Evolutionary conservation across 2,329 filamentous ascomycete genomes (phyloP), one percentile per base, ranked within the genome.

Genomic region (Beauveria pseudobassiana): DNA sequence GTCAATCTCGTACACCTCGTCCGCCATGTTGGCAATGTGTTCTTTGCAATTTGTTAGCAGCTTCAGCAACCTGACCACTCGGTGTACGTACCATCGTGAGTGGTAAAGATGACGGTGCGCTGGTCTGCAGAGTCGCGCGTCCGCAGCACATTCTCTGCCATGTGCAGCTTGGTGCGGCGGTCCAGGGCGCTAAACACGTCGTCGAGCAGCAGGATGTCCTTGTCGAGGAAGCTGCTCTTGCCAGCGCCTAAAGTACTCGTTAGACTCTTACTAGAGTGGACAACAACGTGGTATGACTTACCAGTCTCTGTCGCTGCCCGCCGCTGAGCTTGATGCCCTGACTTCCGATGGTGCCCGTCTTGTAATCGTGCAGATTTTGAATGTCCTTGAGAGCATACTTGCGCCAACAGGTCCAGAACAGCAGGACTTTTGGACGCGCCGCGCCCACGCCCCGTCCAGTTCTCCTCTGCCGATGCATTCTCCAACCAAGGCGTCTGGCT

Each of bases 261-360:
- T 24, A 24, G 22, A 24, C 22, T 24, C 3, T 24, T 24, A 24
- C 22, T 24, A 24, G 22, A 24, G 4, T 14, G 40, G 4, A 14
- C 3, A 14, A 38, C 9, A 4, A 5, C 12, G 18, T 38, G n/a
- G 12, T 20, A 0, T 2, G 16, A 14, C 57, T 43, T 38, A 52
- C 57, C 49, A 60, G 24, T 43, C 57, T 50, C 26, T 60, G 57
- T 9, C 57, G 49, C 49, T 60, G 57, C 3, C 57, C 57, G 9
- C 57, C 57, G 22, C 57, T 60, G 34, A 60, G 57, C n/a, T 53
- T 60, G 1, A 51, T 24, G 8, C 57, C 57, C 20, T 51, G 46
- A 14, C 38, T 60, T 4, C 57, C 57, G 20, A 60, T 52, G 9
- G 54, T 48, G 14, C 54, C 54, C 26, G 54, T 57, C 10, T 38